These are phyloP conservation scores for Phaeosphaeriaceae sp. DNA, from an alignment of 2,329 filamentous ascomycete species.

Conservation along the genomic window DNA sequence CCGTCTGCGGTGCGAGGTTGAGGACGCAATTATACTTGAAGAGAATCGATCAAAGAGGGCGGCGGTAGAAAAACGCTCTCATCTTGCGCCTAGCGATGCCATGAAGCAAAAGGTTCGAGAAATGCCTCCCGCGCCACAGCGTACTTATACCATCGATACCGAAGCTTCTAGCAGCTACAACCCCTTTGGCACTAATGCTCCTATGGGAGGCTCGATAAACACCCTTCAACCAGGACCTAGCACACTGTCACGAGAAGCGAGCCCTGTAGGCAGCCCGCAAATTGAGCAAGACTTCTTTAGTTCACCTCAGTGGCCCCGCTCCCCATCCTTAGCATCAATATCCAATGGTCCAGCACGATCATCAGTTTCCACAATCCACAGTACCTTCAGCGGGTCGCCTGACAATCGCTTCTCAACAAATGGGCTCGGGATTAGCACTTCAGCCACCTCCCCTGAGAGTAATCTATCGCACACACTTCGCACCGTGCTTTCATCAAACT, in stretches of 20 bases:
- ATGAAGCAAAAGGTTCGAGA: slow-evolving; percentile 33
- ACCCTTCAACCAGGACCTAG: slow-evolving; percentile 20
- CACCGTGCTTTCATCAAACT: slow-evolving; percentile 23
- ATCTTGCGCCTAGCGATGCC: slow-evolving; percentile 38
- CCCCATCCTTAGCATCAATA: slow-evolving; percentile 8
- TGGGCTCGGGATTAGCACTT: slow-evolving; percentile 17
- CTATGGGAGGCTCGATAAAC: slow-evolving; percentile 17
- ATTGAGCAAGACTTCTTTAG: slow-evolving; percentile 21
- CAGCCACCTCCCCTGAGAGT: slow-evolving; percentile 30
- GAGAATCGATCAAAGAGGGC: slow-evolving; percentile 40
- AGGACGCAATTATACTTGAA: slow-evolving; percentile 39
- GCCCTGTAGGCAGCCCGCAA: slow-evolving; percentile 19
- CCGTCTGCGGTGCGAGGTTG: slow-evolving; percentile 35
- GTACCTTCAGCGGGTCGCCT: slow-evolving; percentile 9
- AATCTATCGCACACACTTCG: slow-evolving; percentile 17
- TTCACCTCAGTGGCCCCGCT: slow-evolving; percentile 20
- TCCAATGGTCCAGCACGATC: slow-evolving; percentile 8
- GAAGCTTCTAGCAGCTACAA: slow-evolving; percentile 28
- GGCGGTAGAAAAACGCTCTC: slow-evolving; percentile 29
- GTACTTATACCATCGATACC: slow-evolving; percentile 36
- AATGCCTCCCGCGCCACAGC: slow-evolving; percentile 30
- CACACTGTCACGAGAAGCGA: slow-evolving; percentile 17
- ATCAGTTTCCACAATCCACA: slow-evolving; percentile 28
- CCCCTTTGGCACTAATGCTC: slow-evolving; percentile 12
- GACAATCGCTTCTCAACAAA: neutral